Base-by-base conservation (phyloP, 495 filamentous ascomycete genomes). In the Aspergillus steynii region DNA sequence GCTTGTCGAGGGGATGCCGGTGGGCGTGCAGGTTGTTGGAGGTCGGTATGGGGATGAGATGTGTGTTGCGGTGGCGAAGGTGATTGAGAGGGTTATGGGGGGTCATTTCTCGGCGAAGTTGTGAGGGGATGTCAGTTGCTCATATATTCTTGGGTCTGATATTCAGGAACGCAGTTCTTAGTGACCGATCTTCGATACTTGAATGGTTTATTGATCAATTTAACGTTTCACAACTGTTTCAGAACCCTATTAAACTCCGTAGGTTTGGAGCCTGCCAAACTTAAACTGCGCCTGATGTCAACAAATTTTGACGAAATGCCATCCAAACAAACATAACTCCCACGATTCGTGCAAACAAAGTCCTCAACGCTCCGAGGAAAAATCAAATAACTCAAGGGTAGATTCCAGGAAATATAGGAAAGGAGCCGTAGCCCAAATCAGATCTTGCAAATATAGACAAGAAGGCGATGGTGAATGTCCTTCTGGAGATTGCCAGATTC, bases 21-120 rank as follows among this genome's bases (percentile, higher is more conserved):
- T 86, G 26, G 77, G 79, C 7, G 65, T 86, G 53, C 85, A 87
- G 69, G 69, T 85, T 65, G 78, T 87, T 15, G 81, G 77, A 2
- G 70, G 80, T 25, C 74, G 71, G 56, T 81, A 70, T 57, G 76
- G 75, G 5, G 80, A 83, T 53, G 80, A 83, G 62, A 81, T 71
- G 58, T 75, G 76, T 37, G 71, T 81, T 61, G 73, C 77, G 15
- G 76, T 80, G 48, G 79, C 74, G 1, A 79, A 79, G 67, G 74
- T 77, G 20, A 53, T 79, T 55, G 71, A 72, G 61, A 50, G 56
- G 47, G 50, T 71, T 46, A 61, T 75, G 9, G 37, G 37, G 37
- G 7, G 12, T 42, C 37, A 42, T 8, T 42, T 42, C 3, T 14
- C 3, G 8, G 37, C 37, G 37, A 42, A 15, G 37, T 10, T 42